Evolutionary conservation across 495 filamentous ascomycete genomes (phyloP).

Genomic region (Chaetomium tenue): DNA sequence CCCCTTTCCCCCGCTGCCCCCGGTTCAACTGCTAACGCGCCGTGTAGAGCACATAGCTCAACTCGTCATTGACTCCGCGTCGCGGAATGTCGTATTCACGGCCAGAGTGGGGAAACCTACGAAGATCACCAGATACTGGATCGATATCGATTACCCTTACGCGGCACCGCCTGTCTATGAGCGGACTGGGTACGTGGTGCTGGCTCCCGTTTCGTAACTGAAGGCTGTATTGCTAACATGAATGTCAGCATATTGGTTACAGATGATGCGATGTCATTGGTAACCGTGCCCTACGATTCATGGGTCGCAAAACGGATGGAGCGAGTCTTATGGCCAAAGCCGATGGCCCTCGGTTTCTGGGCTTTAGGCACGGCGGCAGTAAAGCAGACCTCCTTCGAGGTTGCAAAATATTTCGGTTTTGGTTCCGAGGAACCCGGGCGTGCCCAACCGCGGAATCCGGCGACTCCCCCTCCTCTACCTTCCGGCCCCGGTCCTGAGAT

Average conservation of each 20-base stretch:
- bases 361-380: slow-evolving; percentile 35
- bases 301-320: slow-evolving; percentile 30
- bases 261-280: slow-evolving; percentile 34
- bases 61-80: slow-evolving; percentile 23
- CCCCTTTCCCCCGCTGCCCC: background rate
- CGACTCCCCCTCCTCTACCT: slow-evolving; percentile 1
- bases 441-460: background rate
- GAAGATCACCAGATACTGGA: slow-evolving; percentile 35
- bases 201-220: background rate
- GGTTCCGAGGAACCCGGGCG: background rate
- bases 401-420: slow-evolving; percentile 40
- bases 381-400: slow-evolving; percentile 30
- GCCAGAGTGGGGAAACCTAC: slow-evolving; percentile 26
- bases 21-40: slow-evolving; percentile 13
- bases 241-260: slow-evolving; percentile 33
- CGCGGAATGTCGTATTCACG: slow-evolving; percentile 17
- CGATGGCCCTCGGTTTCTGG: slow-evolving; percentile 38
- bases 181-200: slow-evolving; percentile 38
- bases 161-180: slow-evolving; percentile 44
- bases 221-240: slow-evolving; percentile 6
- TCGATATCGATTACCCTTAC: slow-evolving; percentile 44
- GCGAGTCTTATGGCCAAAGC: slow-evolving; percentile 39
- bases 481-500: slow-evolving; percentile 20
- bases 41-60: slow-evolving; percentile 33
- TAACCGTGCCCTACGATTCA: slow-evolving; percentile 34